Evolutionary conservation across 768 basidiomycete genomes (phyloP).

Genomic region (Sporobolomyces roseus): DNA sequence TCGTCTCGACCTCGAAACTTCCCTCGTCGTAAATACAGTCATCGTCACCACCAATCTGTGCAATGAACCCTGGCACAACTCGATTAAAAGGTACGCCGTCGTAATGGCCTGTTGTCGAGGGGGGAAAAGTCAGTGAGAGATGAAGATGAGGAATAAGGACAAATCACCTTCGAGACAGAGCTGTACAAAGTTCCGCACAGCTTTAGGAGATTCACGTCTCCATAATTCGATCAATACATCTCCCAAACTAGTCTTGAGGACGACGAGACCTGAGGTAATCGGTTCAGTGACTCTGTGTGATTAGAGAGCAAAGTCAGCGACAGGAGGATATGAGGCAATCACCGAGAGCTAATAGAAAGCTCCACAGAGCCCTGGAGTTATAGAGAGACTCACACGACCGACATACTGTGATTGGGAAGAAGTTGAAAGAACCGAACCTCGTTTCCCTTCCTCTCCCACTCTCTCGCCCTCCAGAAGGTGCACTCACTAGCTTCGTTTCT

Average conservation of each 20-base stretch:
- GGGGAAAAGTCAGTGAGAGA: neutral
- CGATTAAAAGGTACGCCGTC: slow-evolving; percentile 93
- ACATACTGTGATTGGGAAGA: neutral
- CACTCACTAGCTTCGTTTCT: no score
- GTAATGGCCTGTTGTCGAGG: slow-evolving; percentile 74
- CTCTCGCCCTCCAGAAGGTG: no score
- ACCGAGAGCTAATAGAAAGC: neutral
- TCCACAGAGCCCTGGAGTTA: neutral
- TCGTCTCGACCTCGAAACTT: slow-evolving; percentile 37
- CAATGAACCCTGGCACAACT: slow-evolving; percentile 84
- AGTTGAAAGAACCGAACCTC: no score
- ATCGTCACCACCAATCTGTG: slow-evolving; percentile 88
- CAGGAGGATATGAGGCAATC: neutral
- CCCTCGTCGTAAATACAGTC: slow-evolving; percentile 90
- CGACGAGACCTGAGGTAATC: slow-evolving; percentile 21
- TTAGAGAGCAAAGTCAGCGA: neutral
- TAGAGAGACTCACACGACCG: slow-evolving; percentile 21
- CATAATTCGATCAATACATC: slow-evolving; percentile 44
- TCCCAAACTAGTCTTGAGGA: slow-evolving; percentile 35
- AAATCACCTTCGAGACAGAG: slow-evolving; percentile 41
- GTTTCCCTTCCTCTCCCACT: no score
- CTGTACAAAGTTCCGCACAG: slow-evolving; percentile 60
- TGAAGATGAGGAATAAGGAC: no score
- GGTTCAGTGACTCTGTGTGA: slow-evolving; percentile 31
- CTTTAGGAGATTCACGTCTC: slow-evolving; percentile 79